Evolutionary conservation across 2,329 filamentous ascomycete species (phyloP).

Genomic region (Clarireedia homoeocarpa): DNA sequence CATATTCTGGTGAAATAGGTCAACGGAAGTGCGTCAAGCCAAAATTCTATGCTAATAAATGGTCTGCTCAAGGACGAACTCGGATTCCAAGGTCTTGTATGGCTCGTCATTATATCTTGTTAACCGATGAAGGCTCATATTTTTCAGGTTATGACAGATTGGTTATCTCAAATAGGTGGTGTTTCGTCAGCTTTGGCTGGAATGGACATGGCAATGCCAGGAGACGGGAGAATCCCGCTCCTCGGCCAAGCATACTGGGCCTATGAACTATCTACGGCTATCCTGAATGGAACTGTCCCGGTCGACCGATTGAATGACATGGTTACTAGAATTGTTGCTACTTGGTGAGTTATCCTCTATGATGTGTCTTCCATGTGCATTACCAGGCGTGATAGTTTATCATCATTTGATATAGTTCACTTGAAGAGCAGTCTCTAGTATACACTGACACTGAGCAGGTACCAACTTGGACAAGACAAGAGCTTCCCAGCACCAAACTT

Average conservation of each 20-base stretch:
- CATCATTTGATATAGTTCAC: background rate
- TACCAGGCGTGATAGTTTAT: background rate
- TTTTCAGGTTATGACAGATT: constrained; percentile 58
- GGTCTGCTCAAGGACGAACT: constrained; percentile 66
- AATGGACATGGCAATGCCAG: constrained; percentile 65
- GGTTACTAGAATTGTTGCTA: constrained; percentile 48
- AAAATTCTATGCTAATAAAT: constrained; percentile 62
- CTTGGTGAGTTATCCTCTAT: constrained; percentile 33
- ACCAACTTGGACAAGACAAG: constrained; percentile 50
- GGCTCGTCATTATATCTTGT: background rate
- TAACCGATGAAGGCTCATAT: constrained; percentile 1
- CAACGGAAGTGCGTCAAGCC: constrained; percentile 58
- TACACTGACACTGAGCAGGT: constrained; percentile 22
- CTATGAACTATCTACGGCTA: constrained; percentile 44
- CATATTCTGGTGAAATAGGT: constrained; percentile 13
- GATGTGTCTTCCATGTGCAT: no score
- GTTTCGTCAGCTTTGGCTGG: constrained; percentile 53
- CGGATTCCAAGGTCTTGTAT: constrained; percentile 54
- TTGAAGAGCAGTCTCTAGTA: no score
- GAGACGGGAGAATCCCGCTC: constrained; percentile 45
- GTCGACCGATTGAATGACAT: constrained; percentile 48
- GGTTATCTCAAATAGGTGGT: constrained; percentile 54
- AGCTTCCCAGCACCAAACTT: constrained; percentile 51
- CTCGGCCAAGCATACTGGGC: constrained; percentile 47
- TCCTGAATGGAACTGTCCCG: constrained; percentile 50